Base-by-base conservation (phyloP, 2,329 filamentous ascomycete species). In the Paecilomyces variotii region DNA sequence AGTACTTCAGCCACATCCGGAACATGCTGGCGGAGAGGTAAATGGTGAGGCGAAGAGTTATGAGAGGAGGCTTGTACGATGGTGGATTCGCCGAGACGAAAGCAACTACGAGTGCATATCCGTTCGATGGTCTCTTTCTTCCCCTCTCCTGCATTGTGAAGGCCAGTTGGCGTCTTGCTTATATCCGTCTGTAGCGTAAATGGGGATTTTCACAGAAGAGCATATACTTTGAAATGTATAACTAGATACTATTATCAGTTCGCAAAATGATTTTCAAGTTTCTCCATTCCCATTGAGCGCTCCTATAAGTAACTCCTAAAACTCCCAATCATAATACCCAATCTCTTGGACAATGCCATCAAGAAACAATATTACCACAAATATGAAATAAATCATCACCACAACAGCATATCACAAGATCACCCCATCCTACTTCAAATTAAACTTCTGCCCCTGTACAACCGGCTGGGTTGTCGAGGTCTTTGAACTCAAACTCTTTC, bases 21-120 rank as follows among this genome's bases (percentile, higher is more conserved):
- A 90, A 93, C 72, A 94, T 96, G 87, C 82, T 97, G 76, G 83
- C 86, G 25, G 86, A 90, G 67, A 82, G 90, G 78, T 96, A 82
- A 64, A 65, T 53, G 30, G 1, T 4, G 24, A 25, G 25, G 4
- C 2, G 19, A 45, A n/a, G 35, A 32, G 57, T 57, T 56, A 39
- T 55, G 27, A 45, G 50, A 52, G 50, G 24, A 28, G 50, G n/a
- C 14, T 39, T n/a, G 19, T 25, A 39, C 54, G 25, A 32, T 25
- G n/a, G 30, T 24, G 30, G 19, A 28, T 58, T 24, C 24, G 7
- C 30, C 9, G 28, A 54, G n/a, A 28, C 26, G 53, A 54, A 4
- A 26, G 27, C 28, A 30, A 24, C 28, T 54, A 24, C n/a, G 25
- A 28, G 53, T 54, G 24, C 19, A 52, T 52, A 26, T 52, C 50